Evolutionary conservation across 73 alveolate species (phyloP), one percentile per base, ranked within the genome.

Genomic region (Uronychia setigera): DNA sequence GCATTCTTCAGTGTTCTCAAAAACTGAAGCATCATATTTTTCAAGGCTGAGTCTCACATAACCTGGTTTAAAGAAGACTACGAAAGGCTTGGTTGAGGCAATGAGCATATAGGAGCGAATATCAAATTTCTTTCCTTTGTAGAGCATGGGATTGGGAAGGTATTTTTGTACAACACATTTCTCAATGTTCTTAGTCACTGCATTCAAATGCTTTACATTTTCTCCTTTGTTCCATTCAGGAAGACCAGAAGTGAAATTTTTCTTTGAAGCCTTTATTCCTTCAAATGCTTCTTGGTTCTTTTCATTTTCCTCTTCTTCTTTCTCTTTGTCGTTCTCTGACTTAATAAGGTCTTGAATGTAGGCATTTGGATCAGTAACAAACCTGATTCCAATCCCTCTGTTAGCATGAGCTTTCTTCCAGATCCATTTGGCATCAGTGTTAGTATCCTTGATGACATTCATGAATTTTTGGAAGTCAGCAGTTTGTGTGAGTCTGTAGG

Each of bases 81-180:
- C 30, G 75, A 79, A 92, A 32, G 98, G 98, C 76, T 94, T 92
- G 46, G 91, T 95, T 79, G 96, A 88, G 32, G 92, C 94, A 0
- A 95, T 94, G 30, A 95, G 81, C 89, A 93, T 96, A 88, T 82
- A 97, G 76, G 95, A 91, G 78, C 99, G 90, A 25, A 97, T 81
- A 91, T 97, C 99, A 87, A 96, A 97, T 89, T 97, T 97, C 80
- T 97, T 88, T 77, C 93, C 94, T 76, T 97, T 91, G 32, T 92
- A 88, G 79, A 97, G 89, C 14, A 91, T 78, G 0, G 99, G 99
- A 76, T 95, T 91, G 80, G 94, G 97, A 67, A 91, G 82, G 88
- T 97, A 97, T 85, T 94, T 96, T 86, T 95, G 95, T 9, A 97
- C 87, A 9, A 97, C 96, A 26, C 84, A 77, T 27, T 83, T 80